Evolutionary conservation across 1,284 basidiomycete species (phyloP).

Genomic region (Gomphus sp.): DNA sequence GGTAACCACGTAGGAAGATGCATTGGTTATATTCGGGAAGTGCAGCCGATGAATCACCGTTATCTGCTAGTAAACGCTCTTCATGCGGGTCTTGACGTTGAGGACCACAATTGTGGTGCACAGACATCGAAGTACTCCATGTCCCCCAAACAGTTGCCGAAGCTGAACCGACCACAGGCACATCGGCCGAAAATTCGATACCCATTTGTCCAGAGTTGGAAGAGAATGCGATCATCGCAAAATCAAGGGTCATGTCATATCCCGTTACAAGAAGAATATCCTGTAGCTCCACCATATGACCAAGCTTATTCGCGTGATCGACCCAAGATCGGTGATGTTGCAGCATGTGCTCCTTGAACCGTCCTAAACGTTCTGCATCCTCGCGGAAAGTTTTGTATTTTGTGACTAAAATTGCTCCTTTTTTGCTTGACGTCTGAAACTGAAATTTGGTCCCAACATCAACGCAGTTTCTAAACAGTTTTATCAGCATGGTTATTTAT

Average conservation of each 20-base stretch:
- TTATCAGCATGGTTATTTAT: not conserved
- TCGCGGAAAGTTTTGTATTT: not conserved
- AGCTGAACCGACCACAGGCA: not conserved
- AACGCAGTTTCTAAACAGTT: not conserved
- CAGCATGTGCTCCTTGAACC: not conserved
- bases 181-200: not conserved
- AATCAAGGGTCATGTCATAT: not conserved
- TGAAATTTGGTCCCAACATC: not conserved
- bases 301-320: not conserved
- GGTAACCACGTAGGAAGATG: not conserved
- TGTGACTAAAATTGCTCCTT: conserved; percentile 2
- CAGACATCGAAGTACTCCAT: not conserved
- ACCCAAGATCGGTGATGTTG: not conserved
- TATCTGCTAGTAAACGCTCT: not conserved
- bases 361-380: not conserved
- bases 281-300: not conserved
- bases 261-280: not conserved
- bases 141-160: not conserved
- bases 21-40: not conserved
- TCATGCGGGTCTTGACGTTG: not conserved
- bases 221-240: not conserved
- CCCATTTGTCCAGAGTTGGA: not conserved
- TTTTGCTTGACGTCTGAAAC: not conserved
- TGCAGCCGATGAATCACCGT: too few species aligned
- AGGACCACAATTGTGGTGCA: not conserved